These are phyloP conservation scores for Dissoconium aciculare DNA, from an alignment of 2,329 filamentous ascomycete species.

Conservation along the genomic window DNA sequence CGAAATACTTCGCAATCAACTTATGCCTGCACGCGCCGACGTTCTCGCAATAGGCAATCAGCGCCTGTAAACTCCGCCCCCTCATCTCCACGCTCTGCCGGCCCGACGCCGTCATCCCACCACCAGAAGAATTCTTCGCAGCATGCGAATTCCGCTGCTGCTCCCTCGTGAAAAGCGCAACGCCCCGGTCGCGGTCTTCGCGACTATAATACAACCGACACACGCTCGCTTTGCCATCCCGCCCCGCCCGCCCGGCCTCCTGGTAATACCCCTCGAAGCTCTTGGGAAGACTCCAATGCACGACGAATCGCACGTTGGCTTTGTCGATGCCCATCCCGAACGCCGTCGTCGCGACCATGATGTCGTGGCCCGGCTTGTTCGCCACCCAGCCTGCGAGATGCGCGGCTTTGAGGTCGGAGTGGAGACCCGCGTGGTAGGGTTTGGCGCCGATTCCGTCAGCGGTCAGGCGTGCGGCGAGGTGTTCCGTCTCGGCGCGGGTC, in stretches of 20 bases:
- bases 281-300: conserved; percentile 87
- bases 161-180: conserved; percentile 35
- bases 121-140: too few relatives aligned
- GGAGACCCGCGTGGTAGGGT: conserved; percentile 56
- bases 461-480: conserved; percentile 49
- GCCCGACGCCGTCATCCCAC: conserved; percentile 10
- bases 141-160: conserved; percentile 24
- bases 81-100: conserved; percentile 26
- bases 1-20: conserved; percentile 63
- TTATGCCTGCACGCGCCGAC: conserved; percentile 59
- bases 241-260: conserved; percentile 79
- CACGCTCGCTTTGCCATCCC: conserved; percentile 72
- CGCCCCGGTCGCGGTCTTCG: conserved; percentile 67
- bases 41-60: conserved; percentile 72
- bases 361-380: conserved; percentile 63
- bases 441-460: conserved; percentile 57
- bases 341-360: conserved; percentile 88
- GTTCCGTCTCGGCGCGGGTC: conserved; percentile 59
- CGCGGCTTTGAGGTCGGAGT: conserved; percentile 51
- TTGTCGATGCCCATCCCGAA: conserved; percentile 99
- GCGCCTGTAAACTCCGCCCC: conserved; percentile 33
- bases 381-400: conserved; percentile 57
- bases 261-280: conserved; percentile 95
- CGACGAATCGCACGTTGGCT: conserved; percentile 81
- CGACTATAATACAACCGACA: conserved; percentile 86